Evolutionary conservation across 192 early-diverging fungal species (phyloP).

Genomic region (Backusella psychrophila): DNA sequence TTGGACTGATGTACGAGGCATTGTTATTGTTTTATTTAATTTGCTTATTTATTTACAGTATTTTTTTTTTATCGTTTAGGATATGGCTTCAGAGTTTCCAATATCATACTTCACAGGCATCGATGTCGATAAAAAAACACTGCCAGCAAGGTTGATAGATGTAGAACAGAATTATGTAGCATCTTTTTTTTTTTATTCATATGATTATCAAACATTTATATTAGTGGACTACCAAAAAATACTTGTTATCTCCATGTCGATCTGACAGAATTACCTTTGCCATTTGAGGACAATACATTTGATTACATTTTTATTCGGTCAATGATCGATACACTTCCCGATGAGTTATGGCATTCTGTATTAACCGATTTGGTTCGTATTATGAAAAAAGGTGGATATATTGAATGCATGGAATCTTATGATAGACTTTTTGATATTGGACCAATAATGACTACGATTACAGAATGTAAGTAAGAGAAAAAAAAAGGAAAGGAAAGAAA

Average conservation of each 20-base stretch:
- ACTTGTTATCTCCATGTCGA: conserved; percentile 7
- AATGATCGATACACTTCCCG: conserved; percentile 19
- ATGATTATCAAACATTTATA: background rate
- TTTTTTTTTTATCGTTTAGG: background rate
- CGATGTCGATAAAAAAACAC: conserved; percentile 18
- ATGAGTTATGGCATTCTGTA: conserved; percentile 15
- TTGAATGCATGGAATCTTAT: conserved; percentile 27
- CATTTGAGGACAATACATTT: conserved; percentile 20
- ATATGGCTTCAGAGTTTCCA: conserved; percentile 16
- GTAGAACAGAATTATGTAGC: background rate
- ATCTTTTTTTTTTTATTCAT: background rate
- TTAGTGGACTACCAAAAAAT: conserved; percentile 2
- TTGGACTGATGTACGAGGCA: conserved; percentile 20
- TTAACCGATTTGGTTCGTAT: conserved; percentile 18
- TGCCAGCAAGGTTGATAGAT: conserved; percentile 17
- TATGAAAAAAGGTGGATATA: conserved; percentile 25
- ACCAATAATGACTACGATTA: conserved; percentile 17
- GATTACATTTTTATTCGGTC: conserved; percentile 27
- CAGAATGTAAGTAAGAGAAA: conserved; percentile 9
- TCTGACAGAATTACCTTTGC: conserved; percentile 14
- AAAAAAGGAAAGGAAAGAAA: background rate
- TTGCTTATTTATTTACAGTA: background rate
- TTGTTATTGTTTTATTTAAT: background rate
- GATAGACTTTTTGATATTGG: conserved; percentile 20
- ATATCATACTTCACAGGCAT: conserved; percentile 25